Evolutionary conservation across 495 filamentous ascomycete species (phyloP).

Genomic region (Hypoxylon lienhwacheense): DNA sequence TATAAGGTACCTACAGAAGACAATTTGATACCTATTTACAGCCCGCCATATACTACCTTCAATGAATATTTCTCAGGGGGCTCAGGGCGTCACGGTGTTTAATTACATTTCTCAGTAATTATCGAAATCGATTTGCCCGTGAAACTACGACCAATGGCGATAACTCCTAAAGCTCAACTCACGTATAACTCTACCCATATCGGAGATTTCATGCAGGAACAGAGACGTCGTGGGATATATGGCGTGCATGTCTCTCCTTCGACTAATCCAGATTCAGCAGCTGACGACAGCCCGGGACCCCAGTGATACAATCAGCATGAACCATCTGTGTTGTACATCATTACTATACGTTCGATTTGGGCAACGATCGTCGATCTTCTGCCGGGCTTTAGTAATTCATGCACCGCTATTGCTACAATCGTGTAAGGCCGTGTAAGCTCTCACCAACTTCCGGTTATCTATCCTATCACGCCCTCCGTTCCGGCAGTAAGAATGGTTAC

Average conservation of each 20-base stretch:
- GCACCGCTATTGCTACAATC: not conserved
- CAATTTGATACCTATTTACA: too few species aligned
- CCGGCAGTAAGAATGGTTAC: constrained; percentile 11
- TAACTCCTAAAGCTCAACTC: not conserved
- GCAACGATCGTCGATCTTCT: constrained; percentile 11
- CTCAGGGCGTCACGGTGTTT: too few species aligned
- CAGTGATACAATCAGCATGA: constrained; percentile 1
- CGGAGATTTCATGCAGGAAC: constrained; percentile 27
- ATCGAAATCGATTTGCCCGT: too few species aligned
- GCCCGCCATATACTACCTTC: too few species aligned
- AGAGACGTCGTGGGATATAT: too few species aligned
- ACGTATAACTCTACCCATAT: not conserved
- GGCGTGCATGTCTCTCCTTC: too few species aligned
- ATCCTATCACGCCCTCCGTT: not conserved
- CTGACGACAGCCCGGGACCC: constrained; percentile 8
- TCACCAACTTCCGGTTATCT: constrained; percentile 1
- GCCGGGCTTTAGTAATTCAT: constrained; percentile 22
- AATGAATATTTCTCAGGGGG: too few species aligned
- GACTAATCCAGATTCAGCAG: constrained; percentile 5
- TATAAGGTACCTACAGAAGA: too few species aligned
- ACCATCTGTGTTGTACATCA: constrained; percentile 15
- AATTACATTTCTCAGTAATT: too few species aligned
- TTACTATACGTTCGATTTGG: constrained; percentile 19
- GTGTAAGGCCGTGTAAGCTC: constrained; percentile 5
- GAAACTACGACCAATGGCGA: too few species aligned